Evolutionary conservation across 2,329 filamentous ascomycete species (phyloP).

Genomic region (Zasmidium citrigriseum): DNA sequence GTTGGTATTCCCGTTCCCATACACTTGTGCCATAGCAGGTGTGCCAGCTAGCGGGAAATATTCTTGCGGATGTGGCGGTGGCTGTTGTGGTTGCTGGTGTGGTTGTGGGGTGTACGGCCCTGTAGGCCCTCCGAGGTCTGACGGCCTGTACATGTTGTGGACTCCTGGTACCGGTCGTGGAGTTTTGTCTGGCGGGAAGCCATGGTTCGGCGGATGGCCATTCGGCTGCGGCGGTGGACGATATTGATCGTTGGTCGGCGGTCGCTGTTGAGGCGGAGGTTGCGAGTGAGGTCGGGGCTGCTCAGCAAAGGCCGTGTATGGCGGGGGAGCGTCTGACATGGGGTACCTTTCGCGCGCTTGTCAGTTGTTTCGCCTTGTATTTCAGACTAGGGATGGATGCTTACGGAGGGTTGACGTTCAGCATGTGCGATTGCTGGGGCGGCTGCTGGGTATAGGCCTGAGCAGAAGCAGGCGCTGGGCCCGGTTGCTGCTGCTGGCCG

Average conservation of each 20-base stretch:
- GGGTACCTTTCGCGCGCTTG: slow-evolving; percentile 20
- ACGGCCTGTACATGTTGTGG: slow-evolving; percentile 17
- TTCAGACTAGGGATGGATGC: too few relatives aligned
- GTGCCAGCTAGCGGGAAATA: slow-evolving; percentile 14
- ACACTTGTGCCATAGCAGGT: slow-evolving; percentile 17
- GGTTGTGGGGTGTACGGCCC: slow-evolving; percentile 7
- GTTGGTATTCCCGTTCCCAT: slow-evolving; percentile 9
- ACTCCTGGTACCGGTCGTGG: neutral
- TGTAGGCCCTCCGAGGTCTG: slow-evolving; percentile 9
- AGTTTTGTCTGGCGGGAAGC: slow-evolving; percentile 20
- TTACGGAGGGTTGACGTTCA: slow-evolving; percentile 20
- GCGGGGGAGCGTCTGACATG: slow-evolving; percentile 32
- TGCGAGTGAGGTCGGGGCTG: slow-evolving; percentile 29
- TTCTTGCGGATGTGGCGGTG: slow-evolving; percentile 11
- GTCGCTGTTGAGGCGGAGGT: slow-evolving; percentile 31
- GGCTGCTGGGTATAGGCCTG: slow-evolving; percentile 13
- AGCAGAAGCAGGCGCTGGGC: slow-evolving; percentile 13
- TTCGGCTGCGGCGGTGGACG: slow-evolving; percentile 24
- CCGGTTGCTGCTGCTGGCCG: slow-evolving; percentile 9
- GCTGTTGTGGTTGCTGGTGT: slow-evolving; percentile 19
- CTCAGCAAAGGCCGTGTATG: slow-evolving; percentile 25
- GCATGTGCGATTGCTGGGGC: slow-evolving; percentile 10
- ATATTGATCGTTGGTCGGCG: slow-evolving; percentile 21
- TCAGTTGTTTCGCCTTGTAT: too few relatives aligned
- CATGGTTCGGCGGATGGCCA: slow-evolving; percentile 17